A percentile compares a stretch with the other conserved stretches of the same genome.
phyloP scores from a whole-genome alignment of 164 flowering plant species.

The Akebia trifoliata region DNA sequence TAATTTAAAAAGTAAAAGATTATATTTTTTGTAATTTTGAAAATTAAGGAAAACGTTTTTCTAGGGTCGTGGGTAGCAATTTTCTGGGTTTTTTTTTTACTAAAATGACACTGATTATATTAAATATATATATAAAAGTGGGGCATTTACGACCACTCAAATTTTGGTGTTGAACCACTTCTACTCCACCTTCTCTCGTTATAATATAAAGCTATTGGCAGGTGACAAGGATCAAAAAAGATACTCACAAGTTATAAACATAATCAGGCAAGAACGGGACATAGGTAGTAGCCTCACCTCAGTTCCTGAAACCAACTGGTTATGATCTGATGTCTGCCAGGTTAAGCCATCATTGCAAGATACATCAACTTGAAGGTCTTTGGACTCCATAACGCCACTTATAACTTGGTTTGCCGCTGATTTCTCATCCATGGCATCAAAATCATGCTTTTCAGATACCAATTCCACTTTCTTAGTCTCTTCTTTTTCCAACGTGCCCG shows the following conservation, averaged over 20 bases:
- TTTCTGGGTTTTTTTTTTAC: no score
- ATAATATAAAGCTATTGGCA: no score
- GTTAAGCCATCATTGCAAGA: constrained; percentile 11
- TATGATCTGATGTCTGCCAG: constrained; percentile 14
- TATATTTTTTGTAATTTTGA: no score
- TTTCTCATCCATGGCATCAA: constrained; percentile 7
- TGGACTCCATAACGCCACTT: constrained; percentile 4
- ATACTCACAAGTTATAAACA: neutral
- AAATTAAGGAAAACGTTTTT: no score
- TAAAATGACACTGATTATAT: no score
- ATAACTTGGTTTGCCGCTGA: constrained; percentile 12
- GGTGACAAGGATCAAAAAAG: neutral
- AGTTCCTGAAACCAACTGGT: constrained; percentile 9
- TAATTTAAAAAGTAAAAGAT: no score
- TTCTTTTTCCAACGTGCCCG: constrained; percentile 14
- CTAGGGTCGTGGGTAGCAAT: no score
- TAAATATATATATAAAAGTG: no score
- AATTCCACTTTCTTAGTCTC: constrained; percentile 10
- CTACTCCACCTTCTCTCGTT: no score
- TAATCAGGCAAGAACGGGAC: neutral
- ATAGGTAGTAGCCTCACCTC: constrained; percentile 23
- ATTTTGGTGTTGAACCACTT: no score
- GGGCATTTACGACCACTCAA: no score
- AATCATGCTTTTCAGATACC: constrained; percentile 1
- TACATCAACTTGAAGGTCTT: constrained; percentile 5